Base-by-base conservation (phyloP, 805 yeast species). In the Kodamaea jinghongensis region DNA sequence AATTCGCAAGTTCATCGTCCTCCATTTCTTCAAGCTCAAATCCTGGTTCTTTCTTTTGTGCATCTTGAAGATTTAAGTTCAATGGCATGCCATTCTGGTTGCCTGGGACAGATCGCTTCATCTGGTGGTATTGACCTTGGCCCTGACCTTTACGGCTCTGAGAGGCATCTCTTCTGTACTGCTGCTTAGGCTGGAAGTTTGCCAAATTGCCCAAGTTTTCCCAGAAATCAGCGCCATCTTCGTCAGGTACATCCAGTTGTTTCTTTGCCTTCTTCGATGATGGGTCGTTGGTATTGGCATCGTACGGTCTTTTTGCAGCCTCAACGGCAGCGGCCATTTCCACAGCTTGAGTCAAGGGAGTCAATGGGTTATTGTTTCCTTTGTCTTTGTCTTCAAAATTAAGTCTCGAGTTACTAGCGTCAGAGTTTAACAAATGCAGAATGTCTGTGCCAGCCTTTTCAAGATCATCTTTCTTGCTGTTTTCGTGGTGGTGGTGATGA, bases 181-280 rank as follows among this genome's bases (percentile, higher is more conserved):
- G 25, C 20, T 36, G 39, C 16, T 28, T 23, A 17, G 55, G 54
- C 31, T 23, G 16, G 3, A 37, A 23, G 14, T 73, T 74, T 1
- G 81, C 76, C 15, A 81, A 53, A 12, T 79, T 70, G 35, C 83
- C 67, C 74, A 83, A 70, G 2, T 79, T 76, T 46, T 82, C 89
- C 84, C 86, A 82, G 53, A 81, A 83, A 54, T 81, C 88, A 25
- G 76, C 49, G 43, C 79, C 87, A 29, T 79, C 86, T 4, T 71
- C 58, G 9, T 75, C 81, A 27, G 71, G 43, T 10, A 13, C 35
- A 17, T 38, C 46, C 15, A 33, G 38, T 4, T 28, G 42, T 6
- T 40, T 39, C 23, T 20, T 20, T 20, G 15, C 9, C 17, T 30
- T 34, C 28, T 38, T 38, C n/a, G n/a, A n/a, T n/a, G 17, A n/a